A percentile compares a stretch with the other conserved stretches of the same genome.
Conservation (phyloP, 495 filamentous ascomycete genomes). For the Rhypophila decipiens region DNA sequence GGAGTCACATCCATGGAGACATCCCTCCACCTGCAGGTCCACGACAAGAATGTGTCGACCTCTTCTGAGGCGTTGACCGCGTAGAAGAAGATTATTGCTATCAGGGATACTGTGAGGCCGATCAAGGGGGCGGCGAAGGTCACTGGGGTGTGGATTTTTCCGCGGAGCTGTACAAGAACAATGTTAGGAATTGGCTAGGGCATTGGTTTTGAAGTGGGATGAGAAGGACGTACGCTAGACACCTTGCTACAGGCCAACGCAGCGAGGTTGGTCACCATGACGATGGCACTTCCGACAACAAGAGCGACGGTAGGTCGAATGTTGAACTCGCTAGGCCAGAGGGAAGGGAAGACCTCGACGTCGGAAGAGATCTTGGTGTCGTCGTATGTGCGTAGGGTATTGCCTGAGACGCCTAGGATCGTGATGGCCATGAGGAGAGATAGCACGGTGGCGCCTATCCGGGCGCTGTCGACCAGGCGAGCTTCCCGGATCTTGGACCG, state of each 20-base stretch:
- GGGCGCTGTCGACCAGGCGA: constrained; percentile 33
- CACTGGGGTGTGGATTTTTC: constrained; percentile 30
- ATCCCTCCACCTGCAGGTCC: constrained; percentile 48
- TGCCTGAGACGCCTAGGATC: constrained; percentile 42
- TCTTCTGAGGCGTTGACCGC: constrained; percentile 41
- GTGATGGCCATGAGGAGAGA: constrained; percentile 42
- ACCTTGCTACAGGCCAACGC: constrained; percentile 38
- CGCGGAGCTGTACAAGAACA: constrained; percentile 31
- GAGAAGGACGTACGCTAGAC: constrained; percentile 23
- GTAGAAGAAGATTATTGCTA: constrained; percentile 49
- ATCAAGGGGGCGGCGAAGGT: constrained; percentile 35
- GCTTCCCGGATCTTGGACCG: constrained; percentile 28
- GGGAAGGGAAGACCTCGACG: constrained; percentile 31
- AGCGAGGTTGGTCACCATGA: constrained; percentile 35
- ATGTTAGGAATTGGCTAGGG: not conserved
- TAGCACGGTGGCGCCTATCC: constrained; percentile 40
- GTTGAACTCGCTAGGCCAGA: constrained; percentile 49
- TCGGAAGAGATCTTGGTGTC: constrained; percentile 35
- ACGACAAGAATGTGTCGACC: constrained; percentile 44
- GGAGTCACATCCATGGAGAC: constrained; percentile 40
- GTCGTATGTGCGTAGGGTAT: constrained; percentile 44
- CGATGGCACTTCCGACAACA: constrained; percentile 38
- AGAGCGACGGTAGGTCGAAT: constrained; percentile 45
- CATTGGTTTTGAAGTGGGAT: not conserved
- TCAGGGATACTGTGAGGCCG: constrained; percentile 38